Evolutionary conservation across 208 protist genomes (phyloP).

Genomic region (Crithidia thermophila): DNA sequence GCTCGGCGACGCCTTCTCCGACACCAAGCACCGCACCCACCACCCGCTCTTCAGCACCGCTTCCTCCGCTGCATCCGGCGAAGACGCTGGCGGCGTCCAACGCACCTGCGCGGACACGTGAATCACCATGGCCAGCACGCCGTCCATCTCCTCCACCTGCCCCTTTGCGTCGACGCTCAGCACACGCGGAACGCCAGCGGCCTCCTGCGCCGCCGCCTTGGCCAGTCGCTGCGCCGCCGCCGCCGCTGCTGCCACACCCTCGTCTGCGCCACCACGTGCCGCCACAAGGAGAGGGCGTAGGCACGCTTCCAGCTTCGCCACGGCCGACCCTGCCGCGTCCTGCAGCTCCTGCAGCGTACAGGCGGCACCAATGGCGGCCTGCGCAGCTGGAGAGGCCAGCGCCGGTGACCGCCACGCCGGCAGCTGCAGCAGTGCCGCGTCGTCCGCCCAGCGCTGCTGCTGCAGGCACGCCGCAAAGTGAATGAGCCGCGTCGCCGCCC

Average conservation of each 20-base stretch:
- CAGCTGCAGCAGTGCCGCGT: constrained; percentile 53
- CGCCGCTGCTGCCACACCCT: neutral
- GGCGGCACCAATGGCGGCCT: neutral
- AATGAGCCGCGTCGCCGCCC: constrained; percentile 57
- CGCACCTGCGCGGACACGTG: constrained; percentile 41
- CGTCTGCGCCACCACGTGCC: neutral
- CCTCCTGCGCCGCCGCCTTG: constrained; percentile 32
- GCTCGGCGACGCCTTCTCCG: neutral
- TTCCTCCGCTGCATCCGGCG: constrained; percentile 9
- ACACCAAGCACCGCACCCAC: constrained; percentile 36
- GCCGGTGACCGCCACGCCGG: constrained; percentile 30
- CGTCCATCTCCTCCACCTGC: constrained; percentile 38
- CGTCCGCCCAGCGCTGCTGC: constrained; percentile 64
- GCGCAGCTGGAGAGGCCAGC: constrained; percentile 1
- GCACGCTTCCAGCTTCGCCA: constrained; percentile 16
- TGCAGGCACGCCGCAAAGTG: constrained; percentile 56
- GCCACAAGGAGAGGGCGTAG: neutral
- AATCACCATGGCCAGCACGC: constrained; percentile 43
- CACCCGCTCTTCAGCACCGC: constrained; percentile 13
- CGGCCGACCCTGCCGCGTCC: constrained; percentile 1
- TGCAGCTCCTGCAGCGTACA: constrained; percentile 28
- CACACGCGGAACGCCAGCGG: constrained; percentile 37
- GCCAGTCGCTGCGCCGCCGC: constrained; percentile 9
- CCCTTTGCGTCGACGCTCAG: constrained; percentile 41
- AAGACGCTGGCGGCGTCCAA: constrained; percentile 19